A percentile compares a stretch with the other conserved stretches of the same genome.
Evolutionary conservation across 768 basidiomycete species (phyloP).

Genomic region (Tulasnella sp.): DNA sequence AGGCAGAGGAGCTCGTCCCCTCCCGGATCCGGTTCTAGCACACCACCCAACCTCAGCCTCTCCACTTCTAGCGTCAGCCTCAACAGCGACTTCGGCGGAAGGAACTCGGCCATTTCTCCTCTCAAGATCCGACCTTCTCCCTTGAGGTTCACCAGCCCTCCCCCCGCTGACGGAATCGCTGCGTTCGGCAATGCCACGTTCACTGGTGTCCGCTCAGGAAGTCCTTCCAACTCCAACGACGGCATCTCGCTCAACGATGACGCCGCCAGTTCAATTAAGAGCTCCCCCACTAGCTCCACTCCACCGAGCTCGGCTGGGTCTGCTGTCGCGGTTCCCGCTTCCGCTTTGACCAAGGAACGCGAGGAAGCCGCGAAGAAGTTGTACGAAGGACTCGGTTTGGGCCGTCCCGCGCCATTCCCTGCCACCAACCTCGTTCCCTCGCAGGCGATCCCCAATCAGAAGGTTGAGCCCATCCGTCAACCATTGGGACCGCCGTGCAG

Average conservation of each 20-base stretch:
- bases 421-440: constrained; percentile 46
- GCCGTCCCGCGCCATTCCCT: constrained; percentile 50
- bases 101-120: constrained; percentile 4
- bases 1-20: constrained; percentile 72
- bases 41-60: constrained; percentile 2
- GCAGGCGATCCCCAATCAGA: constrained; percentile 37
- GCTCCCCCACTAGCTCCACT: constrained; percentile 72
- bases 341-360: constrained; percentile 50
- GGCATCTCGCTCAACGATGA: constrained; percentile 3
- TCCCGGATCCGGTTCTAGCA: constrained; percentile 39
- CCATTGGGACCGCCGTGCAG: constrained; percentile 84
- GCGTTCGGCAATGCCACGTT: background rate
- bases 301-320: constrained; percentile 53
- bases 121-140: constrained; percentile 23
- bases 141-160: constrained; percentile 25
- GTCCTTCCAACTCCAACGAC: constrained; percentile 16
- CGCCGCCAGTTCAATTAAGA: constrained; percentile 34
- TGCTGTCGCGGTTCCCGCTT: constrained; percentile 49
- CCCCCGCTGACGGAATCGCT: background rate
- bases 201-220: background rate
- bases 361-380: constrained; percentile 83
- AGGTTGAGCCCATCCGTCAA: constrained; percentile 54
- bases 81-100: constrained; percentile 15
- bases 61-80: background rate
- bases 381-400: constrained; percentile 85